phyloP scores from a whole-genome alignment of 805 yeast species.

The Aciculoconidium aculeatum region DNA sequence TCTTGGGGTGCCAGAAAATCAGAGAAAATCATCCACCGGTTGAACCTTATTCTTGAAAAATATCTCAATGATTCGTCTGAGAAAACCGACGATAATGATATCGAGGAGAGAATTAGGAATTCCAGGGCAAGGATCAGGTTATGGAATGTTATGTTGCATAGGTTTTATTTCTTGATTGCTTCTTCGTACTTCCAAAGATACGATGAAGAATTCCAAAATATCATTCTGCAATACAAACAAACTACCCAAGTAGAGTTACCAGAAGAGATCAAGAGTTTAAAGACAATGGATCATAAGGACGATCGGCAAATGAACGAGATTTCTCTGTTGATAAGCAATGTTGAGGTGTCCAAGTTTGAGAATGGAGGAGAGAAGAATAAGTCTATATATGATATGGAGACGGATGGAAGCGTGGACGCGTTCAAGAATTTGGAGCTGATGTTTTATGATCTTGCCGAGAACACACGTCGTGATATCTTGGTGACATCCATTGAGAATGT shows the following conservation, averaged over 20 bases:
- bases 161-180: conserved; percentile 72
- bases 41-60: conserved; percentile 13
- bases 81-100: conserved; percentile 1
- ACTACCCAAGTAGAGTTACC: conserved; percentile 3
- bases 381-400: conserved; percentile 1
- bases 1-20: conserved; percentile 29
- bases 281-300: conserved; percentile 6
- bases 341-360: conserved; percentile 8
- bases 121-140: conserved; percentile 33
- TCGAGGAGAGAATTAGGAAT: conserved; percentile 12
- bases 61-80: conserved; percentile 9
- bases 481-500: conserved; percentile 25
- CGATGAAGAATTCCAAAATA: conserved; percentile 27
- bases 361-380: conserved; percentile 4
- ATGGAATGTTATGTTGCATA: conserved; percentile 62
- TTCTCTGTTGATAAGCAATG: conserved; percentile 17
- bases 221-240: conserved; percentile 14
- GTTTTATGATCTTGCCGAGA: conserved; percentile 32
- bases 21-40: conserved; percentile 19
- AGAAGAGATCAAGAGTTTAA: conserved; percentile 5
- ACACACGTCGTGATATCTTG: conserved; percentile 27
- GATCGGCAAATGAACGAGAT: conserved; percentile 14
- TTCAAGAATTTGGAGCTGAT: conserved; percentile 21
- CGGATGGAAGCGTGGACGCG: conserved; percentile 5
- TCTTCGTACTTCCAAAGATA: conserved; percentile 58